Evolutionary conservation across 2,329 filamentous ascomycete genomes (phyloP), one percentile per base, ranked within the genome.

Genomic region (Fusarium cyanostomum): DNA sequence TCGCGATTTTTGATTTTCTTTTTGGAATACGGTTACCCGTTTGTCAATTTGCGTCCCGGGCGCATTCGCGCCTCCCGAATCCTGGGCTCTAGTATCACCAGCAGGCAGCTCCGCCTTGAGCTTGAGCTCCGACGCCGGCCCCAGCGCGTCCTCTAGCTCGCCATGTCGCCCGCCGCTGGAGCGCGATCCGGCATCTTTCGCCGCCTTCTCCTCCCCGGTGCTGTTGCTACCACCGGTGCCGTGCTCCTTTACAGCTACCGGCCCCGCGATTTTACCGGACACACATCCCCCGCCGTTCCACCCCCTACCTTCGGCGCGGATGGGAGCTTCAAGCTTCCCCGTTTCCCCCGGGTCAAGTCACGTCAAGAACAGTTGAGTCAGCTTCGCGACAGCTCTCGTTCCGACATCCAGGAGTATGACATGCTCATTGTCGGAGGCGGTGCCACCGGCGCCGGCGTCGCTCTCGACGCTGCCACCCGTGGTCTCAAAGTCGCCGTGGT

Each of bases 401-500:
- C 59, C 11, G 54, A 69, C 12, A 74, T 73, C 21, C 81, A 79
- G 48, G 84, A 84, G 73, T 92, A 91, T 72, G 89, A 92, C 76
- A 79, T 92, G 67, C 77, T 92, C 57, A 79, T 92, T 60, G 89
- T 92, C 73, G 89, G 89, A 34, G 89, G 85, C 53, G 89, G 89
- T 45, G 89, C 89, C 5, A 92, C 89, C 1, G 89, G 89, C 18
- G 82, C 87, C 30, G 89, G 89, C 54, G 87, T 92, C 64, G 89
- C 89, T 18, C 81, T 92, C 26, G 89, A 92, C 79, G 89, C 89
- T 43, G 88, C 84, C 9, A 90, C 89, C 5, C 80, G 89, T 75
- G 89, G 89, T 12, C 78, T 92, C 66, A 90, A 87, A 74, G 89
- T 92, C 49, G 89, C 89, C 37, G 75, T 91, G 38, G 84, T 92